Percentiles rank a stretch among this genome's conserved stretches.
phyloP scores from a whole-genome alignment of 2,329 filamentous ascomycete genomes.

The Aspergillus sp. region DNA sequence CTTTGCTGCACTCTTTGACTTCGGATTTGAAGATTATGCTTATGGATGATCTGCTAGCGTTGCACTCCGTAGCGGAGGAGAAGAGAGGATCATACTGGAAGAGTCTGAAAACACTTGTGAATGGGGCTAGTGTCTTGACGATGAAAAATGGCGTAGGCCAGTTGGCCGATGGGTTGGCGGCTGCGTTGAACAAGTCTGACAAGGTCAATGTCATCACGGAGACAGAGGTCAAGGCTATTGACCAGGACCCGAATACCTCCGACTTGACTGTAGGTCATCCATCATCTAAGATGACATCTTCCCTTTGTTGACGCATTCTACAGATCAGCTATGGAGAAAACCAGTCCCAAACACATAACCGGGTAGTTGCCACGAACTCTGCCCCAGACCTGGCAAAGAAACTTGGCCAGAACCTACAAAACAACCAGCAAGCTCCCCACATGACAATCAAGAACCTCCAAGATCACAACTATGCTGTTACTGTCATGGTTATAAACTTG shows the following conservation, averaged over 20 bases:
- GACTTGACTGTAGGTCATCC: constrained; percentile 19
- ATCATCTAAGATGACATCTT: neutral
- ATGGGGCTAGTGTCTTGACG: constrained; percentile 35
- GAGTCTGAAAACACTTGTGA: constrained; percentile 11
- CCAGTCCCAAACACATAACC: constrained; percentile 15
- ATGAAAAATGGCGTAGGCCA: constrained; percentile 57
- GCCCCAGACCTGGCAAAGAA: constrained; percentile 21
- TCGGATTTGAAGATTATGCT: constrained; percentile 6
- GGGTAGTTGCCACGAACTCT: constrained; percentile 29
- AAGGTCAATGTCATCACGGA: constrained; percentile 59
- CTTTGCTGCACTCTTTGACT: constrained; percentile 8
- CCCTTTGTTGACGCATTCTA: neutral
- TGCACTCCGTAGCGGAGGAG: constrained; percentile 8
- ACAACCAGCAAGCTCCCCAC: constrained; percentile 6
- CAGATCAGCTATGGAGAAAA: constrained; percentile 13
- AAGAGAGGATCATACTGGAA: constrained; percentile 12
- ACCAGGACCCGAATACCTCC: constrained; percentile 15
- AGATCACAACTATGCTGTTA: constrained; percentile 59
- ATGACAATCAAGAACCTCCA: constrained; percentile 18
- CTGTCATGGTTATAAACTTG: constrained; percentile 88
- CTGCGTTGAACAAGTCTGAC: constrained; percentile 44
- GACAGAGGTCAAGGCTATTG: constrained; percentile 46
- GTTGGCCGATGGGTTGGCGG: constrained; percentile 52
- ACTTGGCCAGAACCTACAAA: constrained; percentile 11
- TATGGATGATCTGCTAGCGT: constrained; percentile 25